Evolutionary conservation across 192 early-diverging fungal species (phyloP).

Genomic region (Coemansia sp.): DNA sequence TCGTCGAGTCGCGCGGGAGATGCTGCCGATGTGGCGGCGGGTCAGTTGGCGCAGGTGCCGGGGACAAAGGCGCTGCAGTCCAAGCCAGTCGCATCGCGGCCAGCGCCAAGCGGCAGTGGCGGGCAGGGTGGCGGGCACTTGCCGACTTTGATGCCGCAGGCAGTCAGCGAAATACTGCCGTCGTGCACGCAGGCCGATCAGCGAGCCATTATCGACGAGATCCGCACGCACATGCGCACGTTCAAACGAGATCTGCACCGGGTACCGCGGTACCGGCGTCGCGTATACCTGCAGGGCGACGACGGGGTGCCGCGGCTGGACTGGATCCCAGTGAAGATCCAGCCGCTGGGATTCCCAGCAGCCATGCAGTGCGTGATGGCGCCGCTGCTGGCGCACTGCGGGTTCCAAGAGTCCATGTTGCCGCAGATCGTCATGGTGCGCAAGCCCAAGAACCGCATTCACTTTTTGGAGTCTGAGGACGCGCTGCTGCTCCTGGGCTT

Average conservation of each 20-base stretch:
- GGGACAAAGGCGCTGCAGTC: constrained; percentile 27
- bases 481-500: constrained; percentile 43
- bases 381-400: constrained; percentile 27
- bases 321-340: constrained; percentile 40
- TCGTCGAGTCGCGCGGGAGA: background rate
- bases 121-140: background rate
- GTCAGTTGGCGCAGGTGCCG: constrained; percentile 6
- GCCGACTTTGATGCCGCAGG: constrained; percentile 18
- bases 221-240: constrained; percentile 31
- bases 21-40: background rate
- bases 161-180: constrained; percentile 11
- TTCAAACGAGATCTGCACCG: constrained; percentile 51
- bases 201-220: constrained; percentile 26
- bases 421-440: constrained; percentile 49
- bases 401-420: constrained; percentile 38
- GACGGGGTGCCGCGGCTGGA: constrained; percentile 47
- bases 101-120: background rate
- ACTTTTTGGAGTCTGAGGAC: constrained; percentile 51
- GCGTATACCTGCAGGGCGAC: constrained; percentile 47
- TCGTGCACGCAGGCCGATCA: constrained; percentile 28
- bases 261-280: constrained; percentile 35
- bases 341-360: constrained; percentile 30
- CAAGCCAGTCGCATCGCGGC: constrained; percentile 10
- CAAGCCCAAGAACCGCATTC: constrained; percentile 56
- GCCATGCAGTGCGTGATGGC: constrained; percentile 37